Base-by-base conservation (phyloP, 2,329 filamentous ascomycete species). In the Mariannaea sp. region DNA sequence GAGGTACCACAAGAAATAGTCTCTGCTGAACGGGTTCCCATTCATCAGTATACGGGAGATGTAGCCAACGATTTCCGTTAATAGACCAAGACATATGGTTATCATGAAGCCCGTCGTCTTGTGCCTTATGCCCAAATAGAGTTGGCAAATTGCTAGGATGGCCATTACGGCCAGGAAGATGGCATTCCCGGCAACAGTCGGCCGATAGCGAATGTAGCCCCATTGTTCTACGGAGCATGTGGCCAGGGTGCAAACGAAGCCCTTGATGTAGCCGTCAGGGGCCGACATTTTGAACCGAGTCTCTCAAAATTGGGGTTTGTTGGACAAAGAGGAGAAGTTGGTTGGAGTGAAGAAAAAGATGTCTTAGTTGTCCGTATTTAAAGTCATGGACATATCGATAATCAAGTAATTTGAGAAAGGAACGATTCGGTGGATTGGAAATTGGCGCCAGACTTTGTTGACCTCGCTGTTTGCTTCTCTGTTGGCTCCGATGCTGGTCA, bases 11-110 rank as follows among this genome's bases (percentile, higher is more conserved):
- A 61, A 35, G 7, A 61, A 61, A 35, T 59, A 58, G 26, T 59
- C 40, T 19, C 57, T 38, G 13, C 41, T 56, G 12, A 51, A 64
- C 24, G 49, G 55, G 46, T 59, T 63, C 22, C 57, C 49, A 12
- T 58, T 56, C 49, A 65, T 20, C 3, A 62, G 48, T 0, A 62
- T 39, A 2, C 62, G 55, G 3, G 57, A 50, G 29, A 62, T 26
- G 49, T 66, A 66, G 0, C 64, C 64, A 13, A 62, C 32, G 1
- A 38, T 49, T n/a, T 66, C 64, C 0, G 56, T 58, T 4, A 62
- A 20, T n/a, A 62, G 39, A 12, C 64, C 64, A 32, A 62, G 55
- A 30, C 49, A 54, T n/a, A 66, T 61, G 20, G 54, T 39, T 1
- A 62, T 55, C 48, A 60, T 57, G 35, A 65, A 65, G 14, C 55